phyloP scores from a whole-genome alignment of 2,329 filamentous ascomycete genomes.

The Fusarium tjaetaba region DNA sequence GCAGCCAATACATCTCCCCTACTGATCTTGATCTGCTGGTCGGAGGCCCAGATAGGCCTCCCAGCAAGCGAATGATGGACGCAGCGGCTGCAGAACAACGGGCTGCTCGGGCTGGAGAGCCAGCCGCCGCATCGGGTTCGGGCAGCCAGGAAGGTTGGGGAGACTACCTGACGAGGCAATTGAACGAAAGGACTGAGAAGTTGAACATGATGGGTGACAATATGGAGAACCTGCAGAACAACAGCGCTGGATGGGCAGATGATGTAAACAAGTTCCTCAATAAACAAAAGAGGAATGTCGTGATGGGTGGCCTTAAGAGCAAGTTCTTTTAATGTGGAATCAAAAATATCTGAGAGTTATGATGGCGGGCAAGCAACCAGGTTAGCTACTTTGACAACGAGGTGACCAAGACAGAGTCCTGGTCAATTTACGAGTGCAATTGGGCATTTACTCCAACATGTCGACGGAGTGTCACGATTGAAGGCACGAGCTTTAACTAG shows the following conservation, averaged over 20 bases:
- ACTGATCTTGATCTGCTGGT: constrained; percentile 91
- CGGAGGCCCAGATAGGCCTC: constrained; percentile 86
- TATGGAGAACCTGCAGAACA: constrained; percentile 84
- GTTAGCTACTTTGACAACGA: constrained; percentile 6
- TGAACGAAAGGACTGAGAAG: constrained; percentile 91
- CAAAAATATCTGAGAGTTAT: not conserved
- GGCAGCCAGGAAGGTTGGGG: constrained; percentile 71
- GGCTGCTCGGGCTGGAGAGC: constrained; percentile 55
- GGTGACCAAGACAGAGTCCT: constrained; percentile 20
- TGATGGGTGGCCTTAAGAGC: constrained; percentile 75
- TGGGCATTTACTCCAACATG: not conserved
- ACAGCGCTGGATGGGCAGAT: constrained; percentile 84
- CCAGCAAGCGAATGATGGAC: constrained; percentile 87
- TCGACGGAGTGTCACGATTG: not conserved
- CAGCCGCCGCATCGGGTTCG: constrained; percentile 43
- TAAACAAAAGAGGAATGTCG: constrained; percentile 86
- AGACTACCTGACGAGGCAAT: constrained; percentile 84
- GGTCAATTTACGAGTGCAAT: not conserved
- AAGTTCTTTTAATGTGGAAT: constrained; percentile 58
- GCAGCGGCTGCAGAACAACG: constrained; percentile 81
- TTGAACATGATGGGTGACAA: constrained; percentile 83
- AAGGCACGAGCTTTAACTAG: not conserved
- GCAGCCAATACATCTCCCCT: constrained; percentile 89
- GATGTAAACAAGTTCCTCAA: constrained; percentile 88
- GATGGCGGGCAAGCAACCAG: not conserved